Percentiles rank a stretch among this genome's conserved stretches.
Evolutionary conservation across 2,329 filamentous ascomycete species (phyloP).

Genomic region (Pseudogymnoascus pannorum): DNA sequence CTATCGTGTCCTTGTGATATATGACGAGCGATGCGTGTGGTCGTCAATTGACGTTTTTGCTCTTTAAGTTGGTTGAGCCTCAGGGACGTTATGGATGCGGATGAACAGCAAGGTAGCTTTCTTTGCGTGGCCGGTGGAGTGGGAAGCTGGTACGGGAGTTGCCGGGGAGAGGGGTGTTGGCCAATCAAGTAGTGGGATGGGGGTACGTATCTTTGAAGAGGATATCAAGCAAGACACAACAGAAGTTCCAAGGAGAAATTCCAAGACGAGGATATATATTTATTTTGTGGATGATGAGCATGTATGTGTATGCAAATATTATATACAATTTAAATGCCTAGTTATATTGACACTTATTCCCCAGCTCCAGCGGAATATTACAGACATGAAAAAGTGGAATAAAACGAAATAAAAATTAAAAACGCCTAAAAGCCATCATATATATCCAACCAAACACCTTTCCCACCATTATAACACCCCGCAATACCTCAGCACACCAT

Average conservation of each 20-base stretch:
- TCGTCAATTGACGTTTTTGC: neutral
- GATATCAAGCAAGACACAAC: neutral
- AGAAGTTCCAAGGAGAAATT: neutral
- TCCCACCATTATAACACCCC: no score
- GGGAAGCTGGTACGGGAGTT: conserved; percentile 1
- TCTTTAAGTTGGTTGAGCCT: neutral
- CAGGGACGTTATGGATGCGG: neutral
- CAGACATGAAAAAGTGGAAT: neutral
- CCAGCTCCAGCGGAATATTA: neutral
- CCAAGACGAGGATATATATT: neutral
- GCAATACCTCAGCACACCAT: neutral
- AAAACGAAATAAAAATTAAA: neutral
- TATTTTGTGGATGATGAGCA: neutral
- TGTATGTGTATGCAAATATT: neutral
- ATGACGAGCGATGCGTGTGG: neutral
- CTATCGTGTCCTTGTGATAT: neutral
- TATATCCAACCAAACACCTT: neutral
- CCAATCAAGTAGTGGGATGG: neutral
- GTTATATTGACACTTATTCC: neutral
- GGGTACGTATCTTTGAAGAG: neutral
- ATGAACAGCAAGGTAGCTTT: conserved; percentile 7
- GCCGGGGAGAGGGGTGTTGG: neutral
- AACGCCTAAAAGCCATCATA: neutral
- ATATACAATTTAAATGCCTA: neutral
- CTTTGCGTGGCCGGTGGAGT: neutral